Base-by-base conservation (phyloP, 352 stramenopile genomes). In the Phytophthora meadii region DNA sequence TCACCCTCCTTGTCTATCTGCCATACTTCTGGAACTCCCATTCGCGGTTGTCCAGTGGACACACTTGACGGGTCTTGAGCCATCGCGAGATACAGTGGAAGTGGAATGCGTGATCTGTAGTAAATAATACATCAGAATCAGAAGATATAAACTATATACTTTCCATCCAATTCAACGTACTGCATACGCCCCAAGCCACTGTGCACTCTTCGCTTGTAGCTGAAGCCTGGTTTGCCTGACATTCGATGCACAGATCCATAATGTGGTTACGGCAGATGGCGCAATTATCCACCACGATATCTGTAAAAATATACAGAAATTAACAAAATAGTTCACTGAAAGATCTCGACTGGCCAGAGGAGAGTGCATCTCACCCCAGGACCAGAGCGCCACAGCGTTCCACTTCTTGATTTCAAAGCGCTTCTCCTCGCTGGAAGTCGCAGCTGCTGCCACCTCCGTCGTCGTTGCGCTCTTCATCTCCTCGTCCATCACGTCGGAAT, bases 341-440 rank as follows among this genome's bases (percentile, higher is more conserved):
- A 68, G 54, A 77, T 76, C 49, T 54, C 24, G 32, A 58, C 50
- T 45, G 42, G 27, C 4, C 7, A 22, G 15, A 48, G n/a, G 9
- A 24, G 2, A 14, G 17, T 8, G 15, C 15, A 15, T 7, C 80
- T 68, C 48, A 94, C 84, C 97, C 97, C 97, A 99, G 9, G 91
- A 98, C 98, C 98, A 99, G 80, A 99, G 98, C 59, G 97, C 97
- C 39, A 99, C 93, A 11, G 96, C 94, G 79, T 99, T 99, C 97
- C 97, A 99, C 80, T 99, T 99, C 77, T 99, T 99, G 73, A 99
- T 99, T 88, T 99, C 97, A 69, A 99, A 99, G 61, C 97, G 89
- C 75, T 94, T 94, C 66, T 92, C 84, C 41, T 93, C 81, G 30
- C 53, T 68, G 30, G 61, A 28, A 27, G 49, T 28, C 11, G 63